These are phyloP conservation scores for Ploettnerulaceae sp. DNA, from an alignment of 2,329 filamentous ascomycete species.

Conservation along the genomic window DNA sequence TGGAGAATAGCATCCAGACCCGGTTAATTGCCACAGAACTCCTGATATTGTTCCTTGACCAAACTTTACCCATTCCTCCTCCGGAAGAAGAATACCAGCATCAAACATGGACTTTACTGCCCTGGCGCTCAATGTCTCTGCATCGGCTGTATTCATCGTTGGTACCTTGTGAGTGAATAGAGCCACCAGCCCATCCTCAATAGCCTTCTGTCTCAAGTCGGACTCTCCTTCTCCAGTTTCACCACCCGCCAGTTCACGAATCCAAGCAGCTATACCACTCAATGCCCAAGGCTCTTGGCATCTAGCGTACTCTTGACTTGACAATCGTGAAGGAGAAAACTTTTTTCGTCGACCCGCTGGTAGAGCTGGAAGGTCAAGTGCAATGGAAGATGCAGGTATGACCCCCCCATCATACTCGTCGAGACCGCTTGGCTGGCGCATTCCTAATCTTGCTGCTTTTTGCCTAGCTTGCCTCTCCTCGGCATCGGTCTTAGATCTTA, in stretches of 20 bases:
- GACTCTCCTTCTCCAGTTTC: constrained; percentile 67
- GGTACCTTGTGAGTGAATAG: constrained; percentile 93
- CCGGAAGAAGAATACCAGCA: constrained; percentile 71
- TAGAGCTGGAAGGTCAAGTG: constrained; percentile 79
- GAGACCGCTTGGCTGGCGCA: constrained; percentile 47
- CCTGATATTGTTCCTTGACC: constrained; percentile 75
- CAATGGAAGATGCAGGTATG: constrained; percentile 47
- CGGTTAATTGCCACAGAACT: constrained; percentile 89
- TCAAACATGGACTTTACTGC: constrained; percentile 78
- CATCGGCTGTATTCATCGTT: constrained; percentile 97
- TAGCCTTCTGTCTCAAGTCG: constrained; percentile 76
- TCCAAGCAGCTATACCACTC: constrained; percentile 80
- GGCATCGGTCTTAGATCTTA: constrained; percentile 89
- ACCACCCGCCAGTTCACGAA: constrained; percentile 68
- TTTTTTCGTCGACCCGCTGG: constrained; percentile 75
- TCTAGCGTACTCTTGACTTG: constrained; percentile 72
- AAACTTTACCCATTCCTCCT: constrained; percentile 98
- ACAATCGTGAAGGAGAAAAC: constrained; percentile 82
- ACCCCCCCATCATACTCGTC: constrained; percentile 52
- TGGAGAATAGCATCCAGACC: constrained; percentile 83
- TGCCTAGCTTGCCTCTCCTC: constrained; percentile 57
- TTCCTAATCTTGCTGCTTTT: constrained; percentile 45
- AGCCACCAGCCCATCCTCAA: constrained; percentile 81
- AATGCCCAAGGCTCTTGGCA: constrained; percentile 91
- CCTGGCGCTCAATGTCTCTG: constrained; percentile 74